Conservation (phyloP, 352 stramenopile species). For the Pythium phragmitis region DNA sequence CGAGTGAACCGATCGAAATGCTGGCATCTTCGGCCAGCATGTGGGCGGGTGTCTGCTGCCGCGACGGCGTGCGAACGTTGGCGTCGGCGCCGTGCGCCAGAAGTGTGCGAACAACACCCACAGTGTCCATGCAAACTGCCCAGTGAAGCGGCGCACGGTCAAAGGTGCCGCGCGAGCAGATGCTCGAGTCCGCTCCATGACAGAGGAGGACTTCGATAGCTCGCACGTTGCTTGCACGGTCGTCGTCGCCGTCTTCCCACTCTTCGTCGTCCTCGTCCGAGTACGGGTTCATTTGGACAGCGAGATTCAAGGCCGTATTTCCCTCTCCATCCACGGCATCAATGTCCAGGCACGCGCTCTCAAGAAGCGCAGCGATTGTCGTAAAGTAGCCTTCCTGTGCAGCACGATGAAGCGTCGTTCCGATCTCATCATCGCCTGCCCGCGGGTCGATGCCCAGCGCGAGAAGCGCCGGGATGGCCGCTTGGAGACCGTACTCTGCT, state of each 20-base stretch:
- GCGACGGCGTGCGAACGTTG: neutral
- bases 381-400: slow-evolving; percentile 1
- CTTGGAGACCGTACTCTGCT: neutral
- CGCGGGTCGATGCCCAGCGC: slow-evolving; percentile 5
- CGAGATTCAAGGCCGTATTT: slow-evolving; percentile 2
- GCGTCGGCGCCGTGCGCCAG: neutral
- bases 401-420: neutral
- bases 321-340: neutral
- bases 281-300: neutral
- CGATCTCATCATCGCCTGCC: neutral
- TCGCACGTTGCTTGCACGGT: neutral
- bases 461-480: neutral
- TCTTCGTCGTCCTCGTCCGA: neutral
- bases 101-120: neutral
- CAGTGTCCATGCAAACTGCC: neutral
- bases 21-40: neutral
- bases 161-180: neutral
- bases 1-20: neutral
- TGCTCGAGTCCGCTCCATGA: neutral
- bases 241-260: neutral
- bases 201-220: neutral
- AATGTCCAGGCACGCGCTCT: slow-evolving; percentile 2
- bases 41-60: neutral
- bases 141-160: neutral
- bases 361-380: neutral